Conservation (phyloP, 805 yeast genomes). For the Metschnikowia reukaufii region DNA sequence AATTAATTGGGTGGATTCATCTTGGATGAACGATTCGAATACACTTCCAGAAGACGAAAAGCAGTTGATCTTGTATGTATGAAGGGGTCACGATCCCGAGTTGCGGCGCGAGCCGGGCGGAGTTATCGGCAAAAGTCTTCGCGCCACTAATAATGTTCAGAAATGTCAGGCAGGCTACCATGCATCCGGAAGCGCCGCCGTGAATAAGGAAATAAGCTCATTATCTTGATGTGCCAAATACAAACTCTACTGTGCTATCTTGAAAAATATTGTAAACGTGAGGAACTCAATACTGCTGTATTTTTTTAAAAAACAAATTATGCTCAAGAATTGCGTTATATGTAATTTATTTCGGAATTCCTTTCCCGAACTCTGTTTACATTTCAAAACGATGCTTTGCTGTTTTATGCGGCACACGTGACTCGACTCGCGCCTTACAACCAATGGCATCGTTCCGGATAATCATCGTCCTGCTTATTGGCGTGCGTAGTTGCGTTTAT, state of each 20-base stretch:
- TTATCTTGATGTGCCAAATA: too few species aligned
- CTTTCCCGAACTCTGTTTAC: neutral
- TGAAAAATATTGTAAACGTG: too few species aligned
- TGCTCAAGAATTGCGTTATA: neutral
- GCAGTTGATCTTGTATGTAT: neutral
- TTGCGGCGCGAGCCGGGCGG: constrained; percentile 8
- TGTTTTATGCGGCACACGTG: constrained; percentile 6
- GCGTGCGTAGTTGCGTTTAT: constrained; percentile 15
- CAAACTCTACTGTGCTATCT: too few species aligned
- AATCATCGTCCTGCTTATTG: constrained; percentile 20
- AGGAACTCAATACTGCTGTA: too few species aligned
- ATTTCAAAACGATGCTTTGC: neutral
- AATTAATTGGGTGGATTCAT: too few species aligned
- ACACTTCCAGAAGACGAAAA: too few species aligned
- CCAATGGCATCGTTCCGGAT: constrained; percentile 18
- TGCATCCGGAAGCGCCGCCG: too few species aligned
- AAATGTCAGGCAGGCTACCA: neutral
- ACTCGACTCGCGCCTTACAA: constrained; percentile 3
- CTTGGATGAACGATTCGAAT: too few species aligned
- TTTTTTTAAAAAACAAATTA: too few species aligned
- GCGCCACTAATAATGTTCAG: constrained; percentile 1
- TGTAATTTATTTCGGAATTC: neutral
- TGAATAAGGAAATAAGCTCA: too few species aligned
- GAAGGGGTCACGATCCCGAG: too few species aligned
- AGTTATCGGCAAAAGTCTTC: constrained; percentile 9